Base-by-base conservation (phyloP, 2,329 filamentous ascomycete species). In the Fusarium agapanthi region DNA sequence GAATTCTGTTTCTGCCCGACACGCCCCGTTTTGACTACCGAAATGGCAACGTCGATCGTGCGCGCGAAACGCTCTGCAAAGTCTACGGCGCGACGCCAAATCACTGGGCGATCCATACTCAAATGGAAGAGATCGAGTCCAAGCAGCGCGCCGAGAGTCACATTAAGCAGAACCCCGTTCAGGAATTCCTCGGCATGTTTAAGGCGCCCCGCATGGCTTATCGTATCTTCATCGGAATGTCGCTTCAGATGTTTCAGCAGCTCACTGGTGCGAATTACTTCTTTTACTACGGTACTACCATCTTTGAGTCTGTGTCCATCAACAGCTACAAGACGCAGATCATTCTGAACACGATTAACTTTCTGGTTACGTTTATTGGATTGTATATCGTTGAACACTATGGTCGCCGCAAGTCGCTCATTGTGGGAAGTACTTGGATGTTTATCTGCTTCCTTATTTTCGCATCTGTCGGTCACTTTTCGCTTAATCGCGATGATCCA, bases 321-420 rank as follows among this genome's bases (percentile, higher is more conserved):
- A 87, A 91, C 81, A 88, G 88, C 32, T 93, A 89, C 76, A 84
- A 91, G 57, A 92, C 90, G 2, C 89, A 91, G 70, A 91, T 92
- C 73, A 92, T 92, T 64, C 85, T 92, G 35, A 88, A 88, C 71
- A 88, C 85, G 7, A 91, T 93, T 74, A 93, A 93, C 76, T 91
- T 93, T 16, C 83, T 85, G 57, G 89, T 88, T 68, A 93, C 91
- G 12, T 90, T 93, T 71, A 86, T 88, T 30, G 91, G 91, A 60
- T 83, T 93, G n/a, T 93, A 90, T 76, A 83, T 93, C n/a, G 89
- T 93, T 20, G 90, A 93, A 79, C 86, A 90, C 67, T 90, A 87
- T 51, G 91, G 91, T 63, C 89, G 91, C 12, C 88, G 91, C 54
- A 87, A 87, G 72, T 90, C 88, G 6, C 83, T 93, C 5, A 88